phyloP scores from a whole-genome alignment of 2,329 filamentous ascomycete species.

The Hymenotorrendiella dingleyae region DNA sequence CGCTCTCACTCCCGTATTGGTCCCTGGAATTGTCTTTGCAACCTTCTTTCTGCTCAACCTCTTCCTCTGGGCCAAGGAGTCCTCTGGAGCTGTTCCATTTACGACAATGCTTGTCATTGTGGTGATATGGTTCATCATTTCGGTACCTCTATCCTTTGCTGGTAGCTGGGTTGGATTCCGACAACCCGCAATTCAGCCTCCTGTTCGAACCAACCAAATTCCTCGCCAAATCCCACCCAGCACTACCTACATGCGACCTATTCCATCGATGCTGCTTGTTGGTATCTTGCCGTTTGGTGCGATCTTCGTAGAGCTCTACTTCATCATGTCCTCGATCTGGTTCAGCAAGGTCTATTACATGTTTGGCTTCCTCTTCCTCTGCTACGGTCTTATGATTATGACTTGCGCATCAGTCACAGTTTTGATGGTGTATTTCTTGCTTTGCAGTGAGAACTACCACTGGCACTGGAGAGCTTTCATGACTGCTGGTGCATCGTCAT shows the following conservation, averaged over 20 bases:
- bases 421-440: slow-evolving; percentile 90
- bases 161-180: slow-evolving; percentile 95
- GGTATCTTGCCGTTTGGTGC: slow-evolving; percentile 91
- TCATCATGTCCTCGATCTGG: slow-evolving; percentile 99
- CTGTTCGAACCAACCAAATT: slow-evolving; percentile 95
- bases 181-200: slow-evolving; percentile 62
- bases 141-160: slow-evolving; percentile 80
- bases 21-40: slow-evolving; percentile 80
- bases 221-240: slow-evolving; percentile 89
- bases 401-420: slow-evolving; percentile 90
- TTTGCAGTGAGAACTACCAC: slow-evolving; percentile 95
- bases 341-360: slow-evolving; percentile 99
- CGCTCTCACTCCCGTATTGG: slow-evolving; percentile 73
- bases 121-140: slow-evolving; percentile 94
- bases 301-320: slow-evolving; percentile 97
- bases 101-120: slow-evolving; percentile 94
- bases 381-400: slow-evolving; percentile 95
- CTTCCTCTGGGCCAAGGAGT: slow-evolving; percentile 90
- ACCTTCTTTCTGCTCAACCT: slow-evolving; percentile 92
- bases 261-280: slow-evolving; percentile 87
- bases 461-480: slow-evolving; percentile 98
- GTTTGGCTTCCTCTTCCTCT: slow-evolving; percentile 98
- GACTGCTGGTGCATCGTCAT: slow-evolving; percentile 82
- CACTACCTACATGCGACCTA: slow-evolving; percentile 73
- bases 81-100: slow-evolving; percentile 91